Evolutionary conservation across 164 flowering plant genomes (phyloP).

Genomic region (Aristolochia californica): DNA sequence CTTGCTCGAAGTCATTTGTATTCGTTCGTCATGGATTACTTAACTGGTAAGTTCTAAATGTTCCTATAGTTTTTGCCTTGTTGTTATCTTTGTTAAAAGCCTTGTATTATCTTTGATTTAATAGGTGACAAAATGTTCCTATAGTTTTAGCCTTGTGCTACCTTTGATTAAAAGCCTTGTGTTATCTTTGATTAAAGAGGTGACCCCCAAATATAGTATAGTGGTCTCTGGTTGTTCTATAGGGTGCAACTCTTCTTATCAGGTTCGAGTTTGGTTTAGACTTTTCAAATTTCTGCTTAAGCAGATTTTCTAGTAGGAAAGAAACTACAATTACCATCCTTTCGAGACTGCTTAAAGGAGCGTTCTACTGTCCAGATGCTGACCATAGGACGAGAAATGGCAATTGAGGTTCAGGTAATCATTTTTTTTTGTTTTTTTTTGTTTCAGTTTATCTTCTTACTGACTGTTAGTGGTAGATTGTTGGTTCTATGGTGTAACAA

Average conservation of each 20-base stretch:
- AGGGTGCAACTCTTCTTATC: no score
- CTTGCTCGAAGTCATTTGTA: conserved; percentile 57
- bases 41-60: conserved; percentile 55
- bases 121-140: conserved; percentile 47
- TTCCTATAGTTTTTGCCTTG: conserved; percentile 62
- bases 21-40: conserved; percentile 77
- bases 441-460: no score
- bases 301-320: conserved; percentile 85
- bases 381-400: conserved; percentile 87
- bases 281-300: conserved; percentile 27
- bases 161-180: no score
- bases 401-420: conserved; percentile 88
- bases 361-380: conserved; percentile 93
- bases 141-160: no score
- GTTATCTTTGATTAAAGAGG: background rate
- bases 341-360: conserved; percentile 75
- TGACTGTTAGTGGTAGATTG: no score
- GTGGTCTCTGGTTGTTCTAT: no score
- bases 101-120: background rate
- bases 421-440: background rate
- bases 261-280: conserved; percentile 10
- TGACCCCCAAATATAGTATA: no score
- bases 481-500: no score
- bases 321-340: conserved; percentile 83
- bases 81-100: no score